phyloP scores from a whole-genome alignment of 1,284 basidiomycete genomes.

The Irpex lacteus region DNA sequence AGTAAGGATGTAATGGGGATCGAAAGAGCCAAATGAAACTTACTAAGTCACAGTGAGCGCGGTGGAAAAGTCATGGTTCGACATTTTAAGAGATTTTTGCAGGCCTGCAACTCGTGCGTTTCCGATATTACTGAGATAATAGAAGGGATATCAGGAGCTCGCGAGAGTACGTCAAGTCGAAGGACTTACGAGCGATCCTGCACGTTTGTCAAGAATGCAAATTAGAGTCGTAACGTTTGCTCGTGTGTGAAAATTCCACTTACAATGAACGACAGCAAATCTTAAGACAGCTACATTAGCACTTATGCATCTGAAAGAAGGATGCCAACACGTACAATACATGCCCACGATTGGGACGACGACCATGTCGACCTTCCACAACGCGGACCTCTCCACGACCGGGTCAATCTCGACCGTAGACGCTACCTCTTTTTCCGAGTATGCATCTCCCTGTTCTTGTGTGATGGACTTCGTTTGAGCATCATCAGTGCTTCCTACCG shows the following conservation, averaged over 20 bases:
- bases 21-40: not conserved
- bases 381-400: not conserved
- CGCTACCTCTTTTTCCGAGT: not conserved
- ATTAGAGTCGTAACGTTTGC: not conserved
- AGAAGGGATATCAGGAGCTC: not conserved
- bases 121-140: not conserved
- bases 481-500: not conserved
- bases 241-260: not conserved
- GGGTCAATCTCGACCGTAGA: not conserved
- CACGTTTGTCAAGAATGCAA: not conserved
- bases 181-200: not conserved
- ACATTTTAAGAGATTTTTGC: not conserved
- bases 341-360: not conserved
- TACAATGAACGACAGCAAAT: constrained; percentile 1
- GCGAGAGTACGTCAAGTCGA: not conserved
- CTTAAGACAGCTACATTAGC: not conserved
- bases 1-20: not conserved
- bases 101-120: constrained; percentile 1
- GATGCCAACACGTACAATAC: not conserved
- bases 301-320: not conserved
- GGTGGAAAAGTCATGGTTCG: not conserved
- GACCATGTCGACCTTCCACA: not conserved
- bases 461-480: not conserved
- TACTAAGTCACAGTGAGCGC: constrained; percentile 1
- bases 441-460: not conserved